Percentiles rank a stretch among this genome's conserved stretches.
Conservation (phyloP, 345 rosid species). For the Salix dunnii region DNA sequence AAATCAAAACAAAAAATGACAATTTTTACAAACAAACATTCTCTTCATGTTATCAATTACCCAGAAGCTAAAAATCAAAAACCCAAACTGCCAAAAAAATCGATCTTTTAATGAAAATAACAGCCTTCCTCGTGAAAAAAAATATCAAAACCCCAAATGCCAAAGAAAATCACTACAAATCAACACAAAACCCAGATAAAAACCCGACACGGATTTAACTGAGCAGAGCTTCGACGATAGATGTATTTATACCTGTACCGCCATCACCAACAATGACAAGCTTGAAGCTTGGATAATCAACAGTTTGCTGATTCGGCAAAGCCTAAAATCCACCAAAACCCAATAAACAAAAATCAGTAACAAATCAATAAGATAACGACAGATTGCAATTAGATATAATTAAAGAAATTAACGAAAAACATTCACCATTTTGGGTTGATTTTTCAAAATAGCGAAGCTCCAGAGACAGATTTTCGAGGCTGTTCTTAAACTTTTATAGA, state of each 20-base stretch:
- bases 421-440: no score
- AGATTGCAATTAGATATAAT: no score
- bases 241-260: conserved; percentile 62
- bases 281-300: conserved; percentile 72
- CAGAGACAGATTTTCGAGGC: no score
- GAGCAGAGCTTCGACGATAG: neutral
- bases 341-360: no score
- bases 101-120: no score
- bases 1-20: neutral
- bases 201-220: neutral
- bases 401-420: no score
- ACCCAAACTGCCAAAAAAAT: neutral
- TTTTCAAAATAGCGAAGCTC: no score
- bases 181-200: neutral
- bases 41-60: no score
- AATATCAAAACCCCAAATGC: neutral
- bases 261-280: conserved; percentile 92
- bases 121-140: no score
- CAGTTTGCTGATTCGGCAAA: conserved; percentile 39
- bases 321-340: conserved; percentile 22
- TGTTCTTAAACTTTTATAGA: no score
- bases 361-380: no score
- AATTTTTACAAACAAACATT: no score
- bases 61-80: neutral
- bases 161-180: neutral